Evolutionary conservation across 1,284 basidiomycete genomes (phyloP).

Genomic region (Cutaneotrichosporon daszewskae): DNA sequence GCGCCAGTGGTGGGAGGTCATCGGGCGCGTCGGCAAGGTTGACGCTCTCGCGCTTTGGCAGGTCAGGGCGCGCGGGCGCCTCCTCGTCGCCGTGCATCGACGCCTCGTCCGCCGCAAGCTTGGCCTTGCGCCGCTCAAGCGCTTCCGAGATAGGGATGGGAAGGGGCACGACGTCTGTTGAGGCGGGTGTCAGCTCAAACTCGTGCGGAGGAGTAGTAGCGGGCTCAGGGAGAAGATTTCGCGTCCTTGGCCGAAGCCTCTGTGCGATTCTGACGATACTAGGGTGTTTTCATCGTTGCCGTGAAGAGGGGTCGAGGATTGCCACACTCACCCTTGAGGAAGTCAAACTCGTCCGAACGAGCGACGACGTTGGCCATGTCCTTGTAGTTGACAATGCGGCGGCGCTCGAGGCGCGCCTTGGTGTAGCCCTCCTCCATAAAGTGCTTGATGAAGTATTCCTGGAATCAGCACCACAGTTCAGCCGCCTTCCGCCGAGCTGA

Average conservation of each 20-base stretch:
- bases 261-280: constrained; percentile 27
- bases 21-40: constrained; percentile 18
- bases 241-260: constrained; percentile 21
- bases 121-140: constrained; percentile 32
- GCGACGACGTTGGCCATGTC: constrained; percentile 44
- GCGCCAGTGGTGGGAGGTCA: constrained; percentile 33
- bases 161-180: constrained; percentile 37
- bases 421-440: constrained; percentile 47
- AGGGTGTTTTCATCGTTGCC: constrained; percentile 29
- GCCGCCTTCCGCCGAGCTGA: too few species aligned
- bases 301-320: constrained; percentile 1
- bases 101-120: constrained; percentile 12
- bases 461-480: too few species aligned
- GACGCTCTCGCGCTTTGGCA: background rate
- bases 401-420: constrained; percentile 45
- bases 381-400: constrained; percentile 47
- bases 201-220: background rate
- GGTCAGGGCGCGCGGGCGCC: background rate
- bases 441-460: constrained; percentile 48
- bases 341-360: constrained; percentile 43
- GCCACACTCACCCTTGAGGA: constrained; percentile 37
- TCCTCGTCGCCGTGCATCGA: constrained; percentile 5
- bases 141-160: constrained; percentile 42
- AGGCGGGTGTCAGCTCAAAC: constrained; percentile 6
- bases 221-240: constrained; percentile 46